Percentiles rank a stretch among this genome's conserved stretches.
phyloP scores from a whole-genome alignment of 345 rosid species.

The Barbarea vulgaris region DNA sequence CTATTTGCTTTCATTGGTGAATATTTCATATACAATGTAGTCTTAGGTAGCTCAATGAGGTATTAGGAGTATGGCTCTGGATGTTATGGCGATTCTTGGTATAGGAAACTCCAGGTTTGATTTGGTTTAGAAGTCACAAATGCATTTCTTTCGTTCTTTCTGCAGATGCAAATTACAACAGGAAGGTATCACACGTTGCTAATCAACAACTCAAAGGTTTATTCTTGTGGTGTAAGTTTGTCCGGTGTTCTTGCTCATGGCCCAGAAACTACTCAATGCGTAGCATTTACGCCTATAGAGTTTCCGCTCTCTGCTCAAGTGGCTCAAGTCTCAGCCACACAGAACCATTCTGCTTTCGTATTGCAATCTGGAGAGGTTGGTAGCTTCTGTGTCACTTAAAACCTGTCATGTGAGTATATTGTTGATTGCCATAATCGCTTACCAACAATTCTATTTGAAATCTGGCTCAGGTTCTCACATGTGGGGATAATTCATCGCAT shows the following conservation, averaged over 20 bases:
- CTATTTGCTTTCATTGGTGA: conserved; percentile 15
- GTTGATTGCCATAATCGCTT: background rate
- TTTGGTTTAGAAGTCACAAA: conserved; percentile 22
- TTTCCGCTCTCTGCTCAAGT: conserved; percentile 66
- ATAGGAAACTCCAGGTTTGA: background rate
- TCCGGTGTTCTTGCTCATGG: conserved; percentile 95
- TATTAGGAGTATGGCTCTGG: conserved; percentile 3
- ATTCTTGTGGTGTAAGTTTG: conserved; percentile 91
- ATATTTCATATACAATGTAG: background rate
- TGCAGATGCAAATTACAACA: conserved; percentile 94
- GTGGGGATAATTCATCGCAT: conserved; percentile 92
- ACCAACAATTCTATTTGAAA: background rate
- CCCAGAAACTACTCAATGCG: conserved; percentile 88
- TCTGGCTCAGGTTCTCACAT: conserved; percentile 72
- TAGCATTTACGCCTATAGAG: conserved; percentile 68
- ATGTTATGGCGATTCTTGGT: background rate
- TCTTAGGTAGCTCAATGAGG: background rate
- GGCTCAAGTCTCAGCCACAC: conserved; percentile 87
- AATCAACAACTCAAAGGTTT: conserved; percentile 77
- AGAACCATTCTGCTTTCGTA: conserved; percentile 88
- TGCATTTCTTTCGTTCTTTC: conserved; percentile 26
- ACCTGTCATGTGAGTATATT: background rate
- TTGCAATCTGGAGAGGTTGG: conserved; percentile 91
- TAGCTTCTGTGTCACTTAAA: conserved; percentile 14
- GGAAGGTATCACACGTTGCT: conserved; percentile 91